Percentiles rank a stretch among this genome's conserved stretches.
Conservation (phyloP, 345 rosid species). For the Syzygium grande region DNA sequence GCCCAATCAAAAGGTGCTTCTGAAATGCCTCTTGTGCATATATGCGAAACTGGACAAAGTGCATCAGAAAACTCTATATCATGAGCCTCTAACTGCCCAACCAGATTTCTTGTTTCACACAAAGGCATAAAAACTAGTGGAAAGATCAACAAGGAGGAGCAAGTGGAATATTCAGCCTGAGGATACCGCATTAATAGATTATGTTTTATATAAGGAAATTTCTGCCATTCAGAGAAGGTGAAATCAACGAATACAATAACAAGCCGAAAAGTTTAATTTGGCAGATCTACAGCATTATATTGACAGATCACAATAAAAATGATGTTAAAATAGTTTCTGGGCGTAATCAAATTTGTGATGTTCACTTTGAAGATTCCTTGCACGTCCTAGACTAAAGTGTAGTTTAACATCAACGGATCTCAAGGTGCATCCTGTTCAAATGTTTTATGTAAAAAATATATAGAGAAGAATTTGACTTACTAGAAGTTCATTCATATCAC, state of each 20-base stretch:
- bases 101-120: background rate
- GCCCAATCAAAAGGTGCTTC: background rate
- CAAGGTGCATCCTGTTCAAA: background rate
- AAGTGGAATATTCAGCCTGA: background rate
- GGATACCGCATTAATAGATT: background rate
- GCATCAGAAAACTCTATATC: background rate
- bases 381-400: background rate
- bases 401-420: background rate
- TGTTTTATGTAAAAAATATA: background rate
- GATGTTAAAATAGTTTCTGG: background rate
- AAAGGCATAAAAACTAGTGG: background rate
- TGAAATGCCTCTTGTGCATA: background rate
- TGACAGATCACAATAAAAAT: background rate
- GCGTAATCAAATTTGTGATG: background rate
- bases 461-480: constrained; percentile 27
- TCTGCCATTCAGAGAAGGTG: background rate
- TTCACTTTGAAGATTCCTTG: background rate
- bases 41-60: background rate
- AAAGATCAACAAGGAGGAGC: background rate
- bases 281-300: background rate
- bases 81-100: background rate
- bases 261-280: background rate
- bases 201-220: background rate
- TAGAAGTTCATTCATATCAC: constrained; percentile 93
- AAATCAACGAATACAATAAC: background rate